These are phyloP conservation scores for Hypoxylon sp. DNA, from an alignment of 2,329 filamentous ascomycete species.

Conservation along the genomic window DNA sequence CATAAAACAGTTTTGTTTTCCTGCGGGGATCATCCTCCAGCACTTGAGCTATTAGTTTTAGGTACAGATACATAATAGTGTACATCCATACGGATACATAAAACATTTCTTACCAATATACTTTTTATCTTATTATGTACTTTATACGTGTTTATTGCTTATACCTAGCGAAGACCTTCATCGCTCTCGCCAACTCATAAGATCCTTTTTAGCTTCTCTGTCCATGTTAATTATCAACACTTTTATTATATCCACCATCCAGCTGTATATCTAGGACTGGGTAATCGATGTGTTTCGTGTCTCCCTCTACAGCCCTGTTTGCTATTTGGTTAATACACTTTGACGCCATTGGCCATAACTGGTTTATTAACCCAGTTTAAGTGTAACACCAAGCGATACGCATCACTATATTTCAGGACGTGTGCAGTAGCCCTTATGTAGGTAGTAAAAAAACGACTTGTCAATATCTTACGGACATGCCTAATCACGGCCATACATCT, in stretches of 20 bases:
- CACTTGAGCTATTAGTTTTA: constrained; percentile 1
- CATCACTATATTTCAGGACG: constrained; percentile 16
- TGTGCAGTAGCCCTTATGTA: constrained; percentile 13
- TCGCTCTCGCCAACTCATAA: neutral
- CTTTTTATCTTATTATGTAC: neutral
- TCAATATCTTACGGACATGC: constrained; percentile 24
- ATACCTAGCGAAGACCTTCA: neutral
- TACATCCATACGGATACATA: neutral
- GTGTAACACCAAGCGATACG: constrained; percentile 31
- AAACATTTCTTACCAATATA: neutral
- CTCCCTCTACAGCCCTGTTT: constrained; percentile 10
- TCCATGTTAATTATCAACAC: neutral
- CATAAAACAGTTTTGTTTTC: constrained; percentile 14
- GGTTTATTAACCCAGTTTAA: constrained; percentile 16
- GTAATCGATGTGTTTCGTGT: constrained; percentile 29
- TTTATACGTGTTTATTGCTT: neutral
- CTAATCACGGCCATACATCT: constrained; percentile 40
- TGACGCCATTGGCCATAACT: constrained; percentile 22
- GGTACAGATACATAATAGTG: neutral
- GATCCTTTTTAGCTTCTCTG: neutral
- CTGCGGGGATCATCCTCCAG: neutral
- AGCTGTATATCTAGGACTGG: constrained; percentile 9
- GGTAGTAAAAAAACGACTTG: constrained; percentile 23
- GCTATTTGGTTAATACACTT: constrained; percentile 20
- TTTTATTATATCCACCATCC: neutral